Evolutionary conservation across 2,329 filamentous ascomycete genomes (phyloP).

Genomic region (Diplodia corticola): DNA sequence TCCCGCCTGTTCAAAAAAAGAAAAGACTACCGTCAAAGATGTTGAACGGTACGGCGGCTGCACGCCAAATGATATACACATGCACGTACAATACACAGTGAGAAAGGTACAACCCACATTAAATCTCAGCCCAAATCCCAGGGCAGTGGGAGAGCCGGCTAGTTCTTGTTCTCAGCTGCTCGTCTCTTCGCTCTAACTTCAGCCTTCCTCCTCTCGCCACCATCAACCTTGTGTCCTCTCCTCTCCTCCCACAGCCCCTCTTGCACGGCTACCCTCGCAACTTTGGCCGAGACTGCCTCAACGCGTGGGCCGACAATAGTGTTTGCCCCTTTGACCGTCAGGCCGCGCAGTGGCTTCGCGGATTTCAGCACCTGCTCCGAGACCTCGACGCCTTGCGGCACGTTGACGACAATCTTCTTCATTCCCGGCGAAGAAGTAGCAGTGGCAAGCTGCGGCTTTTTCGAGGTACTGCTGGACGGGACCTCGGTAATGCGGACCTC

Average conservation of each 20-base stretch:
- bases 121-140: constrained; percentile 4
- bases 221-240: constrained; percentile 88
- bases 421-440: constrained; percentile 57
- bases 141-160: background rate
- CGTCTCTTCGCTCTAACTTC: constrained; percentile 86
- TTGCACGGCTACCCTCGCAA: constrained; percentile 67
- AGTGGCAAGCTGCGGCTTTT: constrained; percentile 40
- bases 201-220: constrained; percentile 85
- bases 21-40: background rate
- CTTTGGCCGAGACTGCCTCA: constrained; percentile 64
- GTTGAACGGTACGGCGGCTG: background rate
- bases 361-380: constrained; percentile 24
- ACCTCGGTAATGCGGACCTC: constrained; percentile 61
- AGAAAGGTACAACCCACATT: background rate
- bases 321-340: constrained; percentile 67
- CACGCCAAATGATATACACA: background rate
- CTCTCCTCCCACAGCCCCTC: constrained; percentile 94
- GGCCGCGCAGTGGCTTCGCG: constrained; percentile 43
- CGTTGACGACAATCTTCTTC: constrained; percentile 61
- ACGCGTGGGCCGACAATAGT: constrained; percentile 76
- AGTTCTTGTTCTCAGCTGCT: constrained; percentile 73
- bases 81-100: background rate
- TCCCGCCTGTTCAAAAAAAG: no score
- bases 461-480: constrained; percentile 31
- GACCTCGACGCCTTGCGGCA: constrained; percentile 46